Evolutionary conservation across 1,284 basidiomycete species (phyloP), one percentile per base, ranked within the genome.

Genomic region (Rhodotorula mucilaginosa): DNA sequence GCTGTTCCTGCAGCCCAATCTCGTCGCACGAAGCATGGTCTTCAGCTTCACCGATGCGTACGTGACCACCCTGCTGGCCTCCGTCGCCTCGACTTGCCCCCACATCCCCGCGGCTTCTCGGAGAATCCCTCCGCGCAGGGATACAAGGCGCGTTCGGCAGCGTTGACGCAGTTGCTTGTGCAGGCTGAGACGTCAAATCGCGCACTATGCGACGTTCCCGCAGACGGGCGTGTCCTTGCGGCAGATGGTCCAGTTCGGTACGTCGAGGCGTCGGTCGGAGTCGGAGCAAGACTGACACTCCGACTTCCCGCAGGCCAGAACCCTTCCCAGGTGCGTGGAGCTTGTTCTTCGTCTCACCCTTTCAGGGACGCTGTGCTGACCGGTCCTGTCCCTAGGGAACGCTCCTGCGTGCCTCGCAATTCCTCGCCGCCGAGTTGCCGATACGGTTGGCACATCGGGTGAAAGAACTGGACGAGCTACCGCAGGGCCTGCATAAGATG

Each of bases 381-480:
- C 18, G 5, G 21, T 16, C 5, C 5, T 6, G 13, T 21, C 7
- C 51, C 10, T 90, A 93, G 80, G 92, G 92, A 0, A 94, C 92
- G 0, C 83, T 94, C n/a, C 83, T 93, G 61, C 89, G 90, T 81
- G 92, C 90, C 0, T 89, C 89, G 69, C 89, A 92, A 79, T 93
- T 93, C 82, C 85, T 93, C 16, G 85, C 88, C 71, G 65, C 66
- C 15, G 92, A 96, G 79, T 85, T 99, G 0, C 96, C 96, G 0
- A 91, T 99, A 16, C 88, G 96, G 47, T 87, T 99, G 23, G 94
- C 95, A 0, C 96, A 99, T 81, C 88, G 97, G 49, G 94, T 97
- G 56, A 95, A 96, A 80, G 96, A 99, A 83, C 87, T 99, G 52
- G 93, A 98, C 79, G 89, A 93, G 77, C 86, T 99, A 7, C 96